These are phyloP conservation scores for Rhypophila decipiens DNA, from an alignment of 495 filamentous ascomycete species.

Conservation along the genomic window DNA sequence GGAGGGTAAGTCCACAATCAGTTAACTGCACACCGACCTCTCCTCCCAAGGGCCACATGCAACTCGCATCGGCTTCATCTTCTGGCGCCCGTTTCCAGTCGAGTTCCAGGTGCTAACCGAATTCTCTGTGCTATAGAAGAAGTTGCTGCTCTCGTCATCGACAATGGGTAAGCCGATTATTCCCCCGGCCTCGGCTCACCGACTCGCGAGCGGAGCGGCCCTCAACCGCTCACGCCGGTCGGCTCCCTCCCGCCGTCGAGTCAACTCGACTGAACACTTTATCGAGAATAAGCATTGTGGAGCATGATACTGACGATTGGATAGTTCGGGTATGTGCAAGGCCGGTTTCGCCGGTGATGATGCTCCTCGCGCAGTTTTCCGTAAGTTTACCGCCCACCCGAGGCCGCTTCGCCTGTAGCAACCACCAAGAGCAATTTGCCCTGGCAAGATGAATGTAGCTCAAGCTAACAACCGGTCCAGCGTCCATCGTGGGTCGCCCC, in stretches of 20 bases:
- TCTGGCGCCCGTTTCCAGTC: too few species aligned
- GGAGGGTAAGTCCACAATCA: conserved; percentile 40
- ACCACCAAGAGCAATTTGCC: conserved; percentile 3
- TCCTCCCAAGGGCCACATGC: too few species aligned
- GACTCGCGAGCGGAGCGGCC: conserved; percentile 17
- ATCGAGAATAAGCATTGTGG: conserved; percentile 7
- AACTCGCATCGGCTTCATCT: too few species aligned
- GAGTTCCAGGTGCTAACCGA: conserved; percentile 51
- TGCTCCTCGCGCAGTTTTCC: conserved; percentile 99
- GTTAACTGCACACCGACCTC: neutral
- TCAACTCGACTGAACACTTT: conserved; percentile 5
- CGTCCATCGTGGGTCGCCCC: conserved; percentile 98
- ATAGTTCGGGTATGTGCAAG: conserved; percentile 99
- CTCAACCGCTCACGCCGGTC: neutral
- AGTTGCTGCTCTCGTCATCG: conserved; percentile 99
- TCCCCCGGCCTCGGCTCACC: conserved; percentile 19
- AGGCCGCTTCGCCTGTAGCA: conserved; percentile 1
- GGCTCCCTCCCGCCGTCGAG: neutral
- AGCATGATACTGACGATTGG: conserved; percentile 41
- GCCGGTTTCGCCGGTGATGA: conserved; percentile 99
- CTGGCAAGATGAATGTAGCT: neutral
- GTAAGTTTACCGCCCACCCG: conserved; percentile 62
- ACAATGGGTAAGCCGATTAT: conserved; percentile 84
- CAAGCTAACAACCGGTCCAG: conserved; percentile 44
- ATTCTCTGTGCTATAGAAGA: conserved; percentile 65